Percentiles rank a stretch among this genome's conserved stretches.
These are phyloP conservation scores for Tricholomella constricta DNA, from an alignment of 768 basidiomycete genomes.

Conservation along the genomic window DNA sequence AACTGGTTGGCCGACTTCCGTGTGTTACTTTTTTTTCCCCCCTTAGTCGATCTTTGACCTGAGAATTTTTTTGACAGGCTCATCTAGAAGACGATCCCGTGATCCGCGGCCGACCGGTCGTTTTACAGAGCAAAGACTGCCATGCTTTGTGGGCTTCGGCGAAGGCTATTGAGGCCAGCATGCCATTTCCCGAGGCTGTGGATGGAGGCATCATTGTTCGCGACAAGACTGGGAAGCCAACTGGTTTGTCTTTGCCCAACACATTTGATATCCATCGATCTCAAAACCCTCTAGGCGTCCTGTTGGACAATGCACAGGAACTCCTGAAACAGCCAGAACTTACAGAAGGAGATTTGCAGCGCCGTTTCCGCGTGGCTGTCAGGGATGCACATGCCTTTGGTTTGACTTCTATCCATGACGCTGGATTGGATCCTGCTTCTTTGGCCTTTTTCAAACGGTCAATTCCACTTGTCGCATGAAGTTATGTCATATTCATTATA, in stretches of 20 bases:
- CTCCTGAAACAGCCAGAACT: slow-evolving; percentile 64
- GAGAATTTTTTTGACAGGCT: slow-evolving; percentile 42
- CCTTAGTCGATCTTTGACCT: not conserved
- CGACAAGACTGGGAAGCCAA: slow-evolving; percentile 65
- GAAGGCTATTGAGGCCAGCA: slow-evolving; percentile 55
- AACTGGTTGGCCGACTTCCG: slow-evolving; percentile 67
- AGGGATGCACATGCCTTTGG: slow-evolving; percentile 70
- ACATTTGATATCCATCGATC: slow-evolving; percentile 7
- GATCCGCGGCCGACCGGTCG: slow-evolving; percentile 67
- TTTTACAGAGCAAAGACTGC: slow-evolving; percentile 83
- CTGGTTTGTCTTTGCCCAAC: slow-evolving; percentile 46
- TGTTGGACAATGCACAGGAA: slow-evolving; percentile 87
- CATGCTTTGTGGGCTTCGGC: slow-evolving; percentile 89
- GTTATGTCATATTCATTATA: slow-evolving; percentile 15
- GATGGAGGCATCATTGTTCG: slow-evolving; percentile 83
- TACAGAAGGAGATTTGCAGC: slow-evolving; percentile 62
- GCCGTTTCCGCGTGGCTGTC: slow-evolving; percentile 62
- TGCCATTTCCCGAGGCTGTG: slow-evolving; percentile 64
- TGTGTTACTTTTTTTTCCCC: slow-evolving; percentile 31
- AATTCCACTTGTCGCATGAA: no score
- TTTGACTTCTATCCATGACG: slow-evolving; percentile 86
- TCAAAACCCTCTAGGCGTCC: slow-evolving; percentile 49
- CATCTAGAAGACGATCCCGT: slow-evolving; percentile 74
- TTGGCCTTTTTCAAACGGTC: slow-evolving; percentile 75
- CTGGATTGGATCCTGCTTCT: slow-evolving; percentile 68